Percentiles rank a stretch among this genome's conserved stretches.
Conservation (phyloP, 345 rosid species). For the Microthlaspi erraticum region DNA sequence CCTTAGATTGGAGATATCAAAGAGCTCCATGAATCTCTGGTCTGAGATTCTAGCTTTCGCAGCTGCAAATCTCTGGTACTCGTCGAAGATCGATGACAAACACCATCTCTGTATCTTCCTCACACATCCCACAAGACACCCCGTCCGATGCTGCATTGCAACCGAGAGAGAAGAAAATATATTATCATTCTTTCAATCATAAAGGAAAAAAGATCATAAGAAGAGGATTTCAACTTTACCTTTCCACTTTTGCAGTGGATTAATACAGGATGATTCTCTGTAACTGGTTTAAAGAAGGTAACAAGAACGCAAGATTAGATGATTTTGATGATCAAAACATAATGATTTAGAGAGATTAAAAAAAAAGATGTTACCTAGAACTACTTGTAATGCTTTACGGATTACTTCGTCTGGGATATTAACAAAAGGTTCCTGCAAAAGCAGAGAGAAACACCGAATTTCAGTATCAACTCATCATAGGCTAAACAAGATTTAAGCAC, state of each 20-base stretch:
- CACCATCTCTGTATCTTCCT: conserved; percentile 86
- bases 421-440: conserved; percentile 74
- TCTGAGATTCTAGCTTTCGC: conserved; percentile 70
- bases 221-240: conserved; percentile 50
- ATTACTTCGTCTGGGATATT: conserved; percentile 70
- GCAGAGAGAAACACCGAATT: conserved; percentile 21
- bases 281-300: conserved; percentile 47
- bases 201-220: background rate
- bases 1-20: conserved; percentile 63
- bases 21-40: conserved; percentile 73
- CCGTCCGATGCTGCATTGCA: conserved; percentile 79
- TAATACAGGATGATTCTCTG: conserved; percentile 68
- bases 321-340: conserved; percentile 9
- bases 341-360: background rate
- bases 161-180: background rate
- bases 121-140: conserved; percentile 77
- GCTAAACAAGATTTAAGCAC: background rate
- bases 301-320: background rate
- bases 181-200: background rate
- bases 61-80: conserved; percentile 78
- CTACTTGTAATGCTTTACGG: conserved; percentile 68
- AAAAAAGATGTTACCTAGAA: conserved; percentile 54
- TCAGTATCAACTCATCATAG: background rate
- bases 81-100: conserved; percentile 70
- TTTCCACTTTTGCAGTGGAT: conserved; percentile 88